Conservation (phyloP, 2,329 filamentous ascomycete species). For the Colletotrichum magnum region DNA sequence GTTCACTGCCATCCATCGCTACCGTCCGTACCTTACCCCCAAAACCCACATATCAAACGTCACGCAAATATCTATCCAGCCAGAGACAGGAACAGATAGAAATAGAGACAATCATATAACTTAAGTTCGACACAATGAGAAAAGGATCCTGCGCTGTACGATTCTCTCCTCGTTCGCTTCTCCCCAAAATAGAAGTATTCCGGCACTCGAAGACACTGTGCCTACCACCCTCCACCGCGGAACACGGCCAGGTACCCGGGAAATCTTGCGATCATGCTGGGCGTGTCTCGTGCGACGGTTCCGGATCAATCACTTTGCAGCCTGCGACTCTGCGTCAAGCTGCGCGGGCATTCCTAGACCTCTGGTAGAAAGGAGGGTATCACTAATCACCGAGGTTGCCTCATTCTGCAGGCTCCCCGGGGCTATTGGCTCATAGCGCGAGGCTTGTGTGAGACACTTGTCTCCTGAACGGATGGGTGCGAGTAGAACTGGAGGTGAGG, state of each 20-base stretch:
- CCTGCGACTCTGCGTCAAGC: too few relatives aligned
- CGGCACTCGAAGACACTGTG: neutral
- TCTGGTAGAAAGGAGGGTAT: neutral
- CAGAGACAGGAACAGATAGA: too few relatives aligned
- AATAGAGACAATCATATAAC: too few relatives aligned
- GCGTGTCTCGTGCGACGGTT: conserved; percentile 10
- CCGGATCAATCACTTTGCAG: neutral
- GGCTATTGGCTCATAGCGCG: neutral
- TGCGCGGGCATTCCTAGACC: too few relatives aligned
- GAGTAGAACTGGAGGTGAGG: neutral
- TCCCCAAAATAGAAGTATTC: neutral
- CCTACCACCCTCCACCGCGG: neutral
- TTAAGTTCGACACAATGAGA: too few relatives aligned
- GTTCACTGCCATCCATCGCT: too few relatives aligned
- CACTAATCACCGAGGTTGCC: conserved; percentile 2
- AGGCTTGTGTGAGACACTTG: conserved; percentile 4
- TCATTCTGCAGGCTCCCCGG: conserved; percentile 4
- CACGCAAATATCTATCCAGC: too few relatives aligned
- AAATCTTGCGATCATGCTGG: conserved; percentile 14
- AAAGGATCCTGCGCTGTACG: too few relatives aligned
- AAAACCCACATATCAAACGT: too few relatives aligned
- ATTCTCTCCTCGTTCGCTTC: too few relatives aligned
- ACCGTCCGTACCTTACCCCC: too few relatives aligned
- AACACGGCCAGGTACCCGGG: conserved; percentile 16
- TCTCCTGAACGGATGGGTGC: neutral